Conservation (phyloP, 495 filamentous ascomycete species). For the Penicillium egyptiacum region DNA sequence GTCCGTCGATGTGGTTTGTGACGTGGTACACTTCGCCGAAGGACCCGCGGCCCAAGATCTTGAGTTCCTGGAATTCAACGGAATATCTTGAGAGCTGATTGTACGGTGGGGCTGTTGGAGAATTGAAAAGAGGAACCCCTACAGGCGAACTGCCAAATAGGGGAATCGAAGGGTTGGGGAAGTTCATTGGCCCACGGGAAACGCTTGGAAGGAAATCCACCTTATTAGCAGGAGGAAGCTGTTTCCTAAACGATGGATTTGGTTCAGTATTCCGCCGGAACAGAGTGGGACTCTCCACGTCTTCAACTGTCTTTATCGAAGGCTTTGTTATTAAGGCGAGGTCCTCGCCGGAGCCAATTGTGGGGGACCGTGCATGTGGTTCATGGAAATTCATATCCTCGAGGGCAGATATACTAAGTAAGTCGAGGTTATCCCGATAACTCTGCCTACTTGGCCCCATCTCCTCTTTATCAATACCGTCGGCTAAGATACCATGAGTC, state of each 20-base stretch:
- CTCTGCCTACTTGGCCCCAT: constrained; percentile 37
- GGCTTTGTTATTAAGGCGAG: constrained; percentile 27
- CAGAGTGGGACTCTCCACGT: constrained; percentile 12
- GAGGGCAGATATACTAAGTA: constrained; percentile 39
- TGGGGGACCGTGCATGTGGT: constrained; percentile 10
- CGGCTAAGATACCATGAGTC: constrained; percentile 41
- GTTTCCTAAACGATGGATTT: constrained; percentile 19
- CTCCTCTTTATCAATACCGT: constrained; percentile 41
- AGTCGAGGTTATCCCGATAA: constrained; percentile 47
- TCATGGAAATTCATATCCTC: constrained; percentile 37
- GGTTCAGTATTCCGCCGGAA: constrained; percentile 14
- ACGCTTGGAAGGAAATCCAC: constrained; percentile 26
- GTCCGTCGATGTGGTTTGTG: constrained; percentile 51
- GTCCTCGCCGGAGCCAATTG: constrained; percentile 22
- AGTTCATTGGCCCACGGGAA: constrained; percentile 22
- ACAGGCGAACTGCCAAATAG: constrained; percentile 39
- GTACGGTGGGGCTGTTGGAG: constrained; percentile 19
- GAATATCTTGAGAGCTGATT: constrained; percentile 41
- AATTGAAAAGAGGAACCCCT: constrained; percentile 35
- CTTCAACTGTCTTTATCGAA: constrained; percentile 6
- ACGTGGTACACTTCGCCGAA: constrained; percentile 56
- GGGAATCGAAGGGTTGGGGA: constrained; percentile 27
- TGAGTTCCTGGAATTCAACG: constrained; percentile 44
- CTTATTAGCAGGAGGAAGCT: constrained; percentile 20
- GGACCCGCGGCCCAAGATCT: constrained; percentile 50